Evolutionary conservation across 148 eudicot species (phyloP), one percentile per base, ranked within the genome.

Genomic region (Cornus suecica): DNA sequence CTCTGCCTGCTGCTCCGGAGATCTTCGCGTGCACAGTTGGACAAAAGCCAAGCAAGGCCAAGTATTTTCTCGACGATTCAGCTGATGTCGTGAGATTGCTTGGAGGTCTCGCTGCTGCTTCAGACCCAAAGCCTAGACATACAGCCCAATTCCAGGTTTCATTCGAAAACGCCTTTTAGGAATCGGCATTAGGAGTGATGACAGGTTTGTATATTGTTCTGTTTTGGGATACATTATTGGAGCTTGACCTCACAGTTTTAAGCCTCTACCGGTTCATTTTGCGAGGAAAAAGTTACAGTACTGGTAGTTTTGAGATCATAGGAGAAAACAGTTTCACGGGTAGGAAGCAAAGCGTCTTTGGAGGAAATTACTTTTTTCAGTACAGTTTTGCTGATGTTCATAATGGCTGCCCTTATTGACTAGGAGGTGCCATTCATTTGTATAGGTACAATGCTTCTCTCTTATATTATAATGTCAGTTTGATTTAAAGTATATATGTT

Each of bases 1-100:
- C 87, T 24, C 65, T 71, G 62, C 71, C 81, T 3, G 73, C 78
- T 54, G 60, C 58, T 58, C 88, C 89, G 0, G 91, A 89, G 83
- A 80, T 92, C 62, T 92, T 87, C 61, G 91, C 93, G 75, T 92
- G 97, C 81, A 90, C 97, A 0, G 95, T 92, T 67, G 97, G 97
- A 37, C 87, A 86, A 81, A 92, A 92, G 82, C 97, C 97, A 26
- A 92, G 97, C 90, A 89, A 92, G 79, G 97, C 97, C 2, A 92
- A 84, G 61, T 92, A 92, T 83, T 92, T 86, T 77, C 93, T 91
- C 13, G 97, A 91, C 16, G 97, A 91, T 74, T 78, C 89, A 65
- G 31, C 79, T 42, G 94, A 90, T 54, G 91, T 90, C 13, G 69
- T 82, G 28, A 80, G 74, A 76, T 69, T 90, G 68, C 87, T 90